Evolutionary conservation across 306 rosid genomes (phyloP).

Genomic region (Castanospermum australe): DNA sequence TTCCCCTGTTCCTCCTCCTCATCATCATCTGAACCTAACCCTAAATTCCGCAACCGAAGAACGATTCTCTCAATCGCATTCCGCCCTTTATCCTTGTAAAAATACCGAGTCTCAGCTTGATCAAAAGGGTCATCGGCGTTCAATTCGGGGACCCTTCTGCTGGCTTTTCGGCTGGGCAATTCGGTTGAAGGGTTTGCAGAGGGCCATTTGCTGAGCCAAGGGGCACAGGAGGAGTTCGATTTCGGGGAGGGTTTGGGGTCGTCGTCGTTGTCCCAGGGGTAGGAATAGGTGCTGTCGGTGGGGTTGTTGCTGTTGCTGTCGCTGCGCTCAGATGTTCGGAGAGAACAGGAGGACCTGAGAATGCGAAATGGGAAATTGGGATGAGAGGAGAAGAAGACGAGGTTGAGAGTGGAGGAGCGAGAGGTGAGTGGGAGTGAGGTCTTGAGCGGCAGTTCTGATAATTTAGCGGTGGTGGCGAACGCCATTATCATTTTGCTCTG

Average conservation of each 20-base stretch:
- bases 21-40: constrained; percentile 55
- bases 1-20: constrained; percentile 31
- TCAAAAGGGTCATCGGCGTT: constrained; percentile 27
- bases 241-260: constrained; percentile 22
- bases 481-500: constrained; percentile 40
- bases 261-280: constrained; percentile 6
- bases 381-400: constrained; percentile 15
- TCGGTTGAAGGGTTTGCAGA: constrained; percentile 13
- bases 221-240: constrained; percentile 40
- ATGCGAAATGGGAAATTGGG: constrained; percentile 44
- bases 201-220: constrained; percentile 72
- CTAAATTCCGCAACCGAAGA: constrained; percentile 70
- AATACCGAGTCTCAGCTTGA: constrained; percentile 32
- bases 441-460: constrained; percentile 61
- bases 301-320: not conserved
- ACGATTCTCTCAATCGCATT: constrained; percentile 80
- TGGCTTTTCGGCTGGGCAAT: not conserved
- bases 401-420: constrained; percentile 36
- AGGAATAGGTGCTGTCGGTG: not conserved
- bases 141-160: not conserved
- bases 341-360: constrained; percentile 47
- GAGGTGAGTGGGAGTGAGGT: constrained; percentile 46
- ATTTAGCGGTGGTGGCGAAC: constrained; percentile 33
- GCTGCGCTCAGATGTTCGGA: constrained; percentile 33
- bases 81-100: constrained; percentile 41